Conservation (phyloP, 495 filamentous ascomycete species). For the Penicillium parvum region DNA sequence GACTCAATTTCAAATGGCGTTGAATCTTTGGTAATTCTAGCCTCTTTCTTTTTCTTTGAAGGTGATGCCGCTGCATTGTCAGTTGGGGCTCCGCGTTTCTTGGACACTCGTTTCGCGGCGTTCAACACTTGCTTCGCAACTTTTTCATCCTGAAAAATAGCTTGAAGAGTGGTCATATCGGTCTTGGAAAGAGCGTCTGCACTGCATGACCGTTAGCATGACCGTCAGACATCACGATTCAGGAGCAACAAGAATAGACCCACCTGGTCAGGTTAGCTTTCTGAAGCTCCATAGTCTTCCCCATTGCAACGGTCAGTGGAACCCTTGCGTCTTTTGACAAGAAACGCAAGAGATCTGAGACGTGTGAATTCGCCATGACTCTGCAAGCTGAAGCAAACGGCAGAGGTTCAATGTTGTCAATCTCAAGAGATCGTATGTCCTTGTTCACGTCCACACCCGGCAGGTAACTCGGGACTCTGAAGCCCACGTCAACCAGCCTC, state of each 20-base stretch:
- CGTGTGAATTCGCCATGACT: conserved; percentile 33
- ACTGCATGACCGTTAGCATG: conserved; percentile 26
- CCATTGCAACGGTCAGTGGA: conserved; percentile 65
- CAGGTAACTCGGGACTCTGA: too few species aligned
- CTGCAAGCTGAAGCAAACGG: neutral
- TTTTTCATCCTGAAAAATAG: conserved; percentile 66
- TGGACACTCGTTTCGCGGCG: conserved; percentile 59
- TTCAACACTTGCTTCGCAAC: conserved; percentile 58
- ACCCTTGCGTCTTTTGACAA: conserved; percentile 69
- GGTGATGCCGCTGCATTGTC: conserved; percentile 28
- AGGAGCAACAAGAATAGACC: conserved; percentile 1
- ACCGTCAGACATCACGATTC: neutral
- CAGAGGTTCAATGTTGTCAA: neutral
- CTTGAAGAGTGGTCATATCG: conserved; percentile 48
- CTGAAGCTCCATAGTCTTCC: conserved; percentile 63
- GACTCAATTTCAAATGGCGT: conserved; percentile 62
- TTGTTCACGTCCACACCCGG: too few species aligned
- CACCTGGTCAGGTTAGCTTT: conserved; percentile 59
- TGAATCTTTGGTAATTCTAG: conserved; percentile 10
- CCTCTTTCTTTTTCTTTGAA: conserved; percentile 19
- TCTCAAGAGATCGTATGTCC: too few species aligned
- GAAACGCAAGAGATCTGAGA: conserved; percentile 71
- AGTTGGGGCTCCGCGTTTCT: conserved; percentile 45
- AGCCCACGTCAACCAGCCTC: too few species aligned
- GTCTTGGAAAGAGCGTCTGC: conserved; percentile 60